Base-by-base conservation (phyloP, 2,329 filamentous ascomycete species). In the Magnaporthiopsis poae region DNA sequence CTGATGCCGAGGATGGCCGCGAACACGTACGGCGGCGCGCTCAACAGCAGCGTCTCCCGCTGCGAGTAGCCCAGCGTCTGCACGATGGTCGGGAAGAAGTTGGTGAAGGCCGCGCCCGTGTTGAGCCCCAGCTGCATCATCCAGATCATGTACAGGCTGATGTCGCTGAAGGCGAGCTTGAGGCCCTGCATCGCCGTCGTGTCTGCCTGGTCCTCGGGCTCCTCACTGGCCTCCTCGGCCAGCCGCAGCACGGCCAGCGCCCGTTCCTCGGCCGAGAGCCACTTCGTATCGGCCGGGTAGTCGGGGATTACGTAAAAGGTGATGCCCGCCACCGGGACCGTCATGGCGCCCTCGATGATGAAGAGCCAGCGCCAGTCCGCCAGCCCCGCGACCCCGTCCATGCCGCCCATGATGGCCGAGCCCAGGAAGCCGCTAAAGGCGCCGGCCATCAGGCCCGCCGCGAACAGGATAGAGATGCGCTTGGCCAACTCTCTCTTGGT, bases 201-300 rank as follows among this genome's bases (percentile, higher is more conserved):
- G 11, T 73, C 69, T 18, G 71, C 67, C 31, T 39, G 63, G 29
- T 60, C 63, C 72, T 89, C 87, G 46, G 46, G 46, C 68, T 87
- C 85, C 71, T 88, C 80, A 13, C 87, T 87, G 31, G 88, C 83
- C 72, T 74, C 73, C 67, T 78, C 78, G 66, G 79, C 77, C 8
- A 83, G 70, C 18, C 81, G 75, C 77, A 78, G 80, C 11, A 74
- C 74, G 15, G 80, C 81, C 5, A 82, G 71, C 52, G 76, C 70
- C 56, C 78, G 76, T 70, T 83, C 80, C 64, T 81, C 74, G 11
- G 79, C 76, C 4, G 74, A 75, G 25, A 83, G 75, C 80, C 80
- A 82, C 36, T 65, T 68, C 5, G 81, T 83, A 3, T 79, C 81
- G 46, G 78, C 77, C 1, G 86, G 86, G 70, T 86, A 86, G 72